phyloP scores from a whole-genome alignment of 1,284 basidiomycete genomes.

The Moesziomyces globuligerus region DNA sequence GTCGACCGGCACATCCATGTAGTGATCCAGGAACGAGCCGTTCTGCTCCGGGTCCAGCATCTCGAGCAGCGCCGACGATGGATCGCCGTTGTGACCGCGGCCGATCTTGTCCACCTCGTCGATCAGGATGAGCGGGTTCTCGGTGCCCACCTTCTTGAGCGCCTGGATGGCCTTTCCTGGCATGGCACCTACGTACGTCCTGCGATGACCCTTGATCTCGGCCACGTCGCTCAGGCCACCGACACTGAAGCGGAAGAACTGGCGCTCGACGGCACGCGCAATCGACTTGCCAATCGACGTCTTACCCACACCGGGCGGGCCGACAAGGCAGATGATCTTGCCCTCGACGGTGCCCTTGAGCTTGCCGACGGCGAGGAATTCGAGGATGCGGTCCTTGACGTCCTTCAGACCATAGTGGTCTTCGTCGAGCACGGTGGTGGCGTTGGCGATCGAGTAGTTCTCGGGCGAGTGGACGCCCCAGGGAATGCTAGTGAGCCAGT shows the following conservation, averaged over 20 bases:
- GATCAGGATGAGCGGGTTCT: constrained; percentile 90
- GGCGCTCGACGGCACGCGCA: constrained; percentile 81
- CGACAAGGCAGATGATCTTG: constrained; percentile 96
- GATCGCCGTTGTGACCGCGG: constrained; percentile 92
- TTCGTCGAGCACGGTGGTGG: constrained; percentile 86
- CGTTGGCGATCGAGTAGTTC: constrained; percentile 89
- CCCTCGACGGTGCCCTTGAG: constrained; percentile 95
- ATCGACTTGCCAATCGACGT: constrained; percentile 89
- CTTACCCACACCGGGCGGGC: constrained; percentile 97
- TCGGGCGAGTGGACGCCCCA: constrained; percentile 96
- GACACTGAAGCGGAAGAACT: constrained; percentile 96
- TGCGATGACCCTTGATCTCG: constrained; percentile 97
- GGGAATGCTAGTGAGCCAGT: constrained; percentile 79
- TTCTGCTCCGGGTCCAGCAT: constrained; percentile 99
- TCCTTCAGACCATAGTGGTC: constrained; percentile 97
- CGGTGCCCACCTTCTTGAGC: constrained; percentile 92
- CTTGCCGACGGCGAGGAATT: constrained; percentile 97
- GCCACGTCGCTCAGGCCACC: constrained; percentile 97
- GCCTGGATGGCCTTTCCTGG: constrained; percentile 99
- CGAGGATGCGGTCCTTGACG: constrained; percentile 93
- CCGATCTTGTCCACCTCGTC: constrained; percentile 99
- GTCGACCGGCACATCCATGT: constrained; percentile 97
- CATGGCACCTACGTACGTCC: constrained; percentile 90
- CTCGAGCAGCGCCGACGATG: constrained; percentile 90
- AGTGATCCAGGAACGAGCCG: constrained; percentile 93